Conservation (phyloP, 2,329 filamentous ascomycete genomes). For the Aureobasidium subglaciale region DNA sequence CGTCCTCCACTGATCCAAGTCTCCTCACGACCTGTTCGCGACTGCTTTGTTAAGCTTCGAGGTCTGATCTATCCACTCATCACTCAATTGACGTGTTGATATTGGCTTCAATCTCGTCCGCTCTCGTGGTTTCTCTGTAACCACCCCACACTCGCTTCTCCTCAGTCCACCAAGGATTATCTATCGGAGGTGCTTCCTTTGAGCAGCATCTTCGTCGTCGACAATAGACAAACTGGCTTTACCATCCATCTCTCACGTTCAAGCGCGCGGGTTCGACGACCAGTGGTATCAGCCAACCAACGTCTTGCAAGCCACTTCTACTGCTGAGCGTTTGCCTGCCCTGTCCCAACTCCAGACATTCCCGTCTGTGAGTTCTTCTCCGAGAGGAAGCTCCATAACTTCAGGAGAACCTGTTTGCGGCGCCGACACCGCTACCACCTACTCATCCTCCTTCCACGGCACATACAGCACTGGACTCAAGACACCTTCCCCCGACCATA, state of each 20-base stretch:
- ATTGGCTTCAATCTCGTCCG: background rate
- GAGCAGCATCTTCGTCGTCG: conserved; percentile 15
- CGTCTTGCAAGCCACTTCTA: conserved; percentile 48
- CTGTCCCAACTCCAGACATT: conserved; percentile 61
- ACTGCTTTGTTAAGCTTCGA: conserved; percentile 11
- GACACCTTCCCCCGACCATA: conserved; percentile 67
- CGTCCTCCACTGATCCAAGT: background rate
- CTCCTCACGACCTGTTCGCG: conserved; percentile 6
- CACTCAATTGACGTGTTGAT: conserved; percentile 12
- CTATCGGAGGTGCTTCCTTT: conserved; percentile 16
- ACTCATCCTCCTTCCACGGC: conserved; percentile 47
- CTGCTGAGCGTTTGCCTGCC: conserved; percentile 64
- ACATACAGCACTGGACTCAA: conserved; percentile 52
- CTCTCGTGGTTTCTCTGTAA: conserved; percentile 9
- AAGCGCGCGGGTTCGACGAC: conserved; percentile 70
- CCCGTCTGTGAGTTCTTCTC: conserved; percentile 65
- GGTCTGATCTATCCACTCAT: background rate
- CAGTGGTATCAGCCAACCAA: conserved; percentile 46
- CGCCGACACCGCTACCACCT: conserved; percentile 31
- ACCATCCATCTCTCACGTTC: conserved; percentile 76
- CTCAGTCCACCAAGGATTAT: background rate
- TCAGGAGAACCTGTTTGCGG: conserved; percentile 36
- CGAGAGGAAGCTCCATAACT: conserved; percentile 67
- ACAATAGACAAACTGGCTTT: conserved; percentile 84
- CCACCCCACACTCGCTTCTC: conserved; percentile 14